Evolutionary conservation across 192 early-diverging fungal genomes (phyloP), one percentile per base, ranked within the genome.

Genomic region (Mycoemilia scoparia): DNA sequence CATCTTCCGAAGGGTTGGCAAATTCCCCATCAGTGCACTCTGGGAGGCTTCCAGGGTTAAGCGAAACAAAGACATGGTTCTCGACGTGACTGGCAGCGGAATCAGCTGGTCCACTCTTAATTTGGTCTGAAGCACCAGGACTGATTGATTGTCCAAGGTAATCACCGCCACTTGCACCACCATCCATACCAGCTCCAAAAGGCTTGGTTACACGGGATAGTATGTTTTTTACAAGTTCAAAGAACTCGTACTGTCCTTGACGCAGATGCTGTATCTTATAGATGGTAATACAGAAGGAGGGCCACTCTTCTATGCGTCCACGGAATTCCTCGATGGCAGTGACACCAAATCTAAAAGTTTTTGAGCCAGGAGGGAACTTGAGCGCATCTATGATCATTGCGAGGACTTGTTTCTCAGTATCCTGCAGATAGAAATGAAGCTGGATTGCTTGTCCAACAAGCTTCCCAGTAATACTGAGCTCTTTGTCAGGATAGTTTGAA

Each of bases 361-460:
- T 78, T 21, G 80, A 74, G 2, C 78, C 71, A 3, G 77, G 54
- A 1, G 82, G 65, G 20, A 75, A 79, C 18, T 85, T 73, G 26
- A 96, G 61, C 0, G 89, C 79, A 33, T 87, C 82, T 12, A 95
- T 49, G 3, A 96, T 77, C 65, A 79, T 87, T 7, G 82, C 79
- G n/a, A 98, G 53, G 7, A 89, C 86, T 19, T 74, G 71, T n/a
- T 82, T 79, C 20, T 91, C 70, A 15, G 76, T 73, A 16, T 70
- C 61, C 9, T 74, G 74, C 0, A 77, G 71, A 4, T 93, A 77
- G 33, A 95, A 60, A 24, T 89, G 83, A 35, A 82, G 70, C 54
- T 89, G 87, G 27, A 98, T 78, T 36, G 96, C 45, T 7, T 72
- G 62, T 4, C 95, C 95, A 54, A 98, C 90, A 13, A 98, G 66